Evolutionary conservation across 1,284 basidiomycete genomes (phyloP).

Genomic region (Microbotryum lychnidis-dioicae): DNA sequence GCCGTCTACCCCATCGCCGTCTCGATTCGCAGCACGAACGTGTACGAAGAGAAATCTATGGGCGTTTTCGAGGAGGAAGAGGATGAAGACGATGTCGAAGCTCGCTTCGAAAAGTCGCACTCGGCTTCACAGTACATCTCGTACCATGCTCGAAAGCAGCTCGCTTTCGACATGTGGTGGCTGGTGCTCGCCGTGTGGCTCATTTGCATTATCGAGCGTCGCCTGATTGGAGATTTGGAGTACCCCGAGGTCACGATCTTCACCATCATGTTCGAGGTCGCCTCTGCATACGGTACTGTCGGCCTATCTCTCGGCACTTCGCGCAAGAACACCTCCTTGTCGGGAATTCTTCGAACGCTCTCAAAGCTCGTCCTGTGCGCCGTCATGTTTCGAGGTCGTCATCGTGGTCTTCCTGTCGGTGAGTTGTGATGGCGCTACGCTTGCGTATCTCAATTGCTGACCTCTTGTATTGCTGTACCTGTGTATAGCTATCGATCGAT

Average conservation of each 20-base stretch:
- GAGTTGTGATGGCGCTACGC: too few relatives aligned
- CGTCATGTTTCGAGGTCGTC: slow-evolving; percentile 89
- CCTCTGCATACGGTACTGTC: slow-evolving; percentile 85
- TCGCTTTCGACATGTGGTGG: slow-evolving; percentile 63
- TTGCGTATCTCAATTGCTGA: slow-evolving; percentile 1
- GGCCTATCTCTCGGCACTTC: slow-evolving; percentile 63
- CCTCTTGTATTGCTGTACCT: slow-evolving; percentile 45
- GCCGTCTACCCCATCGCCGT: slow-evolving; percentile 49
- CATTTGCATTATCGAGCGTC: slow-evolving; percentile 70
- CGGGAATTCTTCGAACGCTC: slow-evolving; percentile 65
- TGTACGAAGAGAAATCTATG: slow-evolving; percentile 72
- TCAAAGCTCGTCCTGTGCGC: slow-evolving; percentile 77
- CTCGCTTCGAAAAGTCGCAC: slow-evolving; percentile 40
- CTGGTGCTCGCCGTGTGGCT: slow-evolving; percentile 32
- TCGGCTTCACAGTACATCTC: slow-evolving; percentile 40
- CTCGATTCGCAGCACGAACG: slow-evolving; percentile 92
- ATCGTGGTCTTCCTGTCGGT: slow-evolving; percentile 58
- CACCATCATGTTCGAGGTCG: slow-evolving; percentile 58
- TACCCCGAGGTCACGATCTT: slow-evolving; percentile 28
- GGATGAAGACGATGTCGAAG: slow-evolving; percentile 47
- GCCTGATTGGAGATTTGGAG: slow-evolving; percentile 42
- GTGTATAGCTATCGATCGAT: slow-evolving; percentile 72
- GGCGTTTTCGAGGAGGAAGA: slow-evolving; percentile 52
- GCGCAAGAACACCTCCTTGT: slow-evolving; percentile 59
- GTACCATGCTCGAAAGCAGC: slow-evolving; percentile 72